These are phyloP conservation scores for Leccinum variicolor DNA, from an alignment of 768 basidiomycete species.

Conservation along the genomic window DNA sequence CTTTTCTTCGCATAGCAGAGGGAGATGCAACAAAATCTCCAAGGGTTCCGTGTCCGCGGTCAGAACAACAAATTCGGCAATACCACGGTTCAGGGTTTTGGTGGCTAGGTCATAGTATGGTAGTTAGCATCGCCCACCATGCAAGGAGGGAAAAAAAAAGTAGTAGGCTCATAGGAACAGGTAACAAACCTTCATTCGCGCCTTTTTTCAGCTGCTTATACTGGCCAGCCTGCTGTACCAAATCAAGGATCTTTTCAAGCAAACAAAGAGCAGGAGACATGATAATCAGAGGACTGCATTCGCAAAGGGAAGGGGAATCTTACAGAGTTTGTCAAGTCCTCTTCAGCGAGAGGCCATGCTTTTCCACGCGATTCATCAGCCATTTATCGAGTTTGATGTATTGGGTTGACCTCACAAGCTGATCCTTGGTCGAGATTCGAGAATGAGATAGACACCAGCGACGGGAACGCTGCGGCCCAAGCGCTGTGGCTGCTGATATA, in stretches of 20 bases:
- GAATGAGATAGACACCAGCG: not conserved
- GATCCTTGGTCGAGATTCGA: constrained; percentile 87
- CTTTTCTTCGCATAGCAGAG: constrained; percentile 98
- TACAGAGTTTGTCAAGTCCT: constrained; percentile 87
- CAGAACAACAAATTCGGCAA: constrained; percentile 95
- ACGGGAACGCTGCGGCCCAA: no score
- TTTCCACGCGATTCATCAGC: constrained; percentile 70
- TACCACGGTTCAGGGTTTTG: constrained; percentile 97
- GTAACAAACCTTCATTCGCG: constrained; percentile 84
- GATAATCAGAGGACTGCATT: not conserved
- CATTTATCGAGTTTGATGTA: constrained; percentile 38
- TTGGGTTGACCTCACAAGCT: constrained; percentile 70
- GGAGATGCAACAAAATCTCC: constrained; percentile 96
- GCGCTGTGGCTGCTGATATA: constrained; percentile 11
- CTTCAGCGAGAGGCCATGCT: constrained; percentile 87
- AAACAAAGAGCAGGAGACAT: not conserved
- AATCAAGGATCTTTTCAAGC: constrained; percentile 76
- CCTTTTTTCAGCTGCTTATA: constrained; percentile 99
- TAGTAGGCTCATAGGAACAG: not conserved
- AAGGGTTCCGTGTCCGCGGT: constrained; percentile 97
- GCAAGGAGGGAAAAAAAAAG: not conserved
- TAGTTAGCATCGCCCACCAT: constrained; percentile 6
- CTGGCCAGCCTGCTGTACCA: constrained; percentile 92
- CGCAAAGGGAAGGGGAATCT: constrained; percentile 21
- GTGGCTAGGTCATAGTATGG: constrained; percentile 56